Evolutionary conservation across 2,329 filamentous ascomycete genomes (phyloP), one percentile per base, ranked within the genome.

Genomic region (Magnaporthiopsis incrustans): DNA sequence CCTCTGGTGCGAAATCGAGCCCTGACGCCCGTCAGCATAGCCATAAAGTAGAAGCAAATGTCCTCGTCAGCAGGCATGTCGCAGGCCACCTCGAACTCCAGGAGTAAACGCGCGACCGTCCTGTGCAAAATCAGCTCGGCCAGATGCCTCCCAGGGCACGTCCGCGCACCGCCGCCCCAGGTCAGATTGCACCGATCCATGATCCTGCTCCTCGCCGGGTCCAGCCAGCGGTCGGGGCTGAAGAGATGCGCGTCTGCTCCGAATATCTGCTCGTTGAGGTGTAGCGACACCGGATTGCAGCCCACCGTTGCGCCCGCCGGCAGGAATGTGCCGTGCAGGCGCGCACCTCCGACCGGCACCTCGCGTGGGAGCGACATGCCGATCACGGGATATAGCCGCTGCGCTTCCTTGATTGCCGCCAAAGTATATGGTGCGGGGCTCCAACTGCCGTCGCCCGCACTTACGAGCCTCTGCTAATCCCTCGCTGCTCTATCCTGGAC

Each of bases 151-250:
- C 82, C 82, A 0, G 82, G 82, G 64, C 82, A 85, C 0, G 76
- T 78, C 44, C 81, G 75, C 3, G 77, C 75, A 3, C 82, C 81
- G 2, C 81, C 81, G 3, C 82, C 82, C 79, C 81, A 85, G 7
- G 75, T 79, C 8, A 85, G 72, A 65, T 77, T 84, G 61, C 73
- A 76, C 18, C 80, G 73, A 22, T 84, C 80, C 77, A 83, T 83
- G 15, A 65, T 68, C 32, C 75, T 74, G 7, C 70, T 11, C 14
- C 57, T 65, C 11, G 69, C 73, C 2, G 67, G 67, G 1, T 65
- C 66, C 2, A 82, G 70, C 82, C 84, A 85, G 10, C 84, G 76
- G 1, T 75, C 73, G 0, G 83, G 82, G 0, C 73, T 69, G 67
- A 80, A 85, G 0, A 66, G 65, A 0, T 77, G 74, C 0, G 81